phyloP scores from a whole-genome alignment of 805 yeast species.

The Nakazawaea molendinolei region DNA sequence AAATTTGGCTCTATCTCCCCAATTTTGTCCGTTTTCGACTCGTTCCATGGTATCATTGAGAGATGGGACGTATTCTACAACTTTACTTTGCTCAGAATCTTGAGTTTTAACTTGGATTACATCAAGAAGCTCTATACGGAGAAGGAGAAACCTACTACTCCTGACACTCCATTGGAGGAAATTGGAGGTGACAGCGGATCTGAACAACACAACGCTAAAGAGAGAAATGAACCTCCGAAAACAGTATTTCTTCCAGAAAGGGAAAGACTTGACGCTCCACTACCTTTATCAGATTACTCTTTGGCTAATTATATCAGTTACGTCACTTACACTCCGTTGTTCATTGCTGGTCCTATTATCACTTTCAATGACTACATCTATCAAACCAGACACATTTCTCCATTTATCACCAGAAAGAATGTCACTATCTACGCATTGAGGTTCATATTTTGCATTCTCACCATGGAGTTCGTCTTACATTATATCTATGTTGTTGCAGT shows the following conservation, averaged over 20 bases:
- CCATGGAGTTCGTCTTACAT: slow-evolving; percentile 87
- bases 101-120: slow-evolving; percentile 80
- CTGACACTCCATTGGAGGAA: slow-evolving; percentile 11
- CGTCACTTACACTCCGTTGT: slow-evolving; percentile 77
- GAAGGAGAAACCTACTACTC: background rate
- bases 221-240: slow-evolving; percentile 6
- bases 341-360: slow-evolving; percentile 91
- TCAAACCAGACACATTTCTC: slow-evolving; percentile 55
- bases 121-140: slow-evolving; percentile 30
- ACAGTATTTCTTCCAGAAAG: slow-evolving; percentile 41
- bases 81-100: slow-evolving; percentile 76
- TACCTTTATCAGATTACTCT: slow-evolving; percentile 54
- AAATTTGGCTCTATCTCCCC: slow-evolving; percentile 38
- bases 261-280: slow-evolving; percentile 57
- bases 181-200: slow-evolving; percentile 14
- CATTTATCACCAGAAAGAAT: slow-evolving; percentile 51
- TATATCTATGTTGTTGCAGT: slow-evolving; percentile 91
- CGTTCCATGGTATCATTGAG: slow-evolving; percentile 67
- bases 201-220: slow-evolving; percentile 5
- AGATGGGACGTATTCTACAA: slow-evolving; percentile 97
- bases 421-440: slow-evolving; percentile 59
- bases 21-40: slow-evolving; percentile 49
- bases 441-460: slow-evolving; percentile 63
- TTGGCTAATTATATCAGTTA: slow-evolving; percentile 69
- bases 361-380: slow-evolving; percentile 87